Conservation (phyloP, 768 basidiomycete species). For the Amanita subjunquillea region DNA sequence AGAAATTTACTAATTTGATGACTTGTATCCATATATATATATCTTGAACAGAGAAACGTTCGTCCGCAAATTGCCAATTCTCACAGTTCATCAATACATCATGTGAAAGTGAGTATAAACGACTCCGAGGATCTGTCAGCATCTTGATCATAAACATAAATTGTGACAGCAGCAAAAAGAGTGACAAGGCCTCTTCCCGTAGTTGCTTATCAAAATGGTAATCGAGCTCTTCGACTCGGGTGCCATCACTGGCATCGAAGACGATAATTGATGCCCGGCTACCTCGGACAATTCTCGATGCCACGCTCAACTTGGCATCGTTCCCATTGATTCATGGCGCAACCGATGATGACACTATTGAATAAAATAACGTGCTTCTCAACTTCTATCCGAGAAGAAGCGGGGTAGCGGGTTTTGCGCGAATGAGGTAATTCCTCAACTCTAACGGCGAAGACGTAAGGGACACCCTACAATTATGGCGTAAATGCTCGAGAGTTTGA, state of each 20-base stretch:
- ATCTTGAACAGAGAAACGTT: not conserved
- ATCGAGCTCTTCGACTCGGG: not conserved
- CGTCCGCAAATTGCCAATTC: not conserved
- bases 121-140: not conserved
- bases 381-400: not conserved
- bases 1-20: not conserved
- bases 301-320: not conserved
- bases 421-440: not conserved
- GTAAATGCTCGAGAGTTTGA: not conserved
- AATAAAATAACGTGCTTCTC: not conserved
- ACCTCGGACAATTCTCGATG: not conserved
- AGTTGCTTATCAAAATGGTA: not conserved
- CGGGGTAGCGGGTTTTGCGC: not conserved
- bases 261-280: not conserved
- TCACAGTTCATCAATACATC: too few species aligned
- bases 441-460: not conserved
- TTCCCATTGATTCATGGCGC: not conserved
- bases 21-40: not conserved
- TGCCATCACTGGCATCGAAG: not conserved
- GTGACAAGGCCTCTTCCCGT: too few species aligned
- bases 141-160: not conserved
- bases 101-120: not conserved
- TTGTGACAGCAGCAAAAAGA: not conserved
- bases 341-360: too few species aligned
- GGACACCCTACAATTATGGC: not conserved